Base-by-base conservation (phyloP, 2,329 filamentous ascomycete genomes). In the Pseudogymnoascus sp. region DNA sequence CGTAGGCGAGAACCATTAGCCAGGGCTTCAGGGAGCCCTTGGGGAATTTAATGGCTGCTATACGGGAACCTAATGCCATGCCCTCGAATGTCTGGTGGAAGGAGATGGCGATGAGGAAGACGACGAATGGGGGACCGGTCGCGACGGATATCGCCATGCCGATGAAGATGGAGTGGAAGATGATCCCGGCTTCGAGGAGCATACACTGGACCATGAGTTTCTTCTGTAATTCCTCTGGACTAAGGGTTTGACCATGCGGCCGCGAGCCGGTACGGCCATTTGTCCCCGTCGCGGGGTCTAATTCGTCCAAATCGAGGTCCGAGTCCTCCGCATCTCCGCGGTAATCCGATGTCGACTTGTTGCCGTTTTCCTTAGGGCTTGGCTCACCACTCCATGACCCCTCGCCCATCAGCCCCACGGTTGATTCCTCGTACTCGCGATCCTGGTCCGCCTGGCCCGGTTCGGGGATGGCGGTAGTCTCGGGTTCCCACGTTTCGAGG, bases 1-100 rank as follows among this genome's bases (percentile, higher is more conserved):
- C 89, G 70, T 91, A 92, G 1, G 88, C 88, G 13, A 92, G 77
- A 1, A 90, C 89, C 89, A 92, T 92, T 7, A 92, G 80, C 89
- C 89, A 83, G 0, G 95, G 93, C 60, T 90, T 89, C 1, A 84
- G 77, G 0, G 90, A 93, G 2, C 83, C 82, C 19, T 83, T 82
- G 0, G 90, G 85, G 71, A 97, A 96, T 74, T 89, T 86, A 28
- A 96, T 85, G 8, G 90, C 89, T 0, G 91, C 90, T 70, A 96
- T 96, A 65, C 92, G 89, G 48, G 90, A 90, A 6, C 92, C 92
- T 4, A 96, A 83, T 0, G 92, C 92, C 13, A 96, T 85, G 1
- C 92, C 92, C 77, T 96, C 92, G 68, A 96, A 96, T 0, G 90
- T 92, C 77, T 96, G 90, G 72, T 95, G 90, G 75, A 93, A 93